Base-by-base conservation (phyloP, 1,284 basidiomycete genomes). In the Trametes sp. region DNA sequence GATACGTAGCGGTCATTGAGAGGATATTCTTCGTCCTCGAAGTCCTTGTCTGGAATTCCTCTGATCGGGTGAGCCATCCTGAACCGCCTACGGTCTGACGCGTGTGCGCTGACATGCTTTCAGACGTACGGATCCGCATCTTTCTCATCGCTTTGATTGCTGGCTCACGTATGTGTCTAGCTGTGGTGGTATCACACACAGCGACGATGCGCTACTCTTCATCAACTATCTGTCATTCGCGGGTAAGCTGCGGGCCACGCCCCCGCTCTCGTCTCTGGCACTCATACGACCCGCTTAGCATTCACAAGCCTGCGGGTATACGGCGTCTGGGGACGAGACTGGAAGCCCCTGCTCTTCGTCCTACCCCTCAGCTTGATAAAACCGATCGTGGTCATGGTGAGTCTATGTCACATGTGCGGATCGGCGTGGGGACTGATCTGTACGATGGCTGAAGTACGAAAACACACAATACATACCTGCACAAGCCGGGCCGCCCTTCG, bases 321-420 rank as follows among this genome's bases (percentile, higher is more conserved):
- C 35, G 64, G 50, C 1, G 56, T 66, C 1, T 60, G 64, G 61
- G 64, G 61, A 2, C 41, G 51, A 24, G 57, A 62, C 24, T 66
- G 64, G 64, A 60, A 52, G 26, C 55, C 61, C 5, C 55, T 66
- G 1, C 3, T 66, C 6, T 31, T 55, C 29, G 55, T 66, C 4
- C 38, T 59, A 3, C 61, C 64, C 4, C 31, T 66, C 3, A 55
- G 58, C 31, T 11, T 66, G 14, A 48, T 57, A 1, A 57, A 46
- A 29, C 64, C 64, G 1, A n/a, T 58, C 11, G 8, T 60, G 0
- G 41, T 51, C 8, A n/a, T 61, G 23, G 64, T 66, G 13, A 51
- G 64, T 57, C 4, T 1, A 3, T n/a, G n/a, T n/a, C n/a, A n/a
- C n/a, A n/a, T n/a, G n/a, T n/a, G n/a, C n/a, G n/a, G n/a, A n/a